Evolutionary conservation across 371 early-diverging fungal species (phyloP).

Genomic region (Circinella minor): DNA sequence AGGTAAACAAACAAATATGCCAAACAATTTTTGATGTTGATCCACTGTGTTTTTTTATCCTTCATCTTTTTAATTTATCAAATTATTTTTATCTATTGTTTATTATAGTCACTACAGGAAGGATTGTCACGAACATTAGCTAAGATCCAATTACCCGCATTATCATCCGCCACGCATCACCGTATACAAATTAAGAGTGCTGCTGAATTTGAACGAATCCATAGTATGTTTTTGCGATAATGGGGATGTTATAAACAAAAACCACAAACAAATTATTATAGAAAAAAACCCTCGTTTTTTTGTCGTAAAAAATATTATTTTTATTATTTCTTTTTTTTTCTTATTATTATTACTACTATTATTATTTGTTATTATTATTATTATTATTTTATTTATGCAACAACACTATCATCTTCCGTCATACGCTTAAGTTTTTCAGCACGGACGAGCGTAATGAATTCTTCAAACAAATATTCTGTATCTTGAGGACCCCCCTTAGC

Average conservation of each 20-base stretch:
- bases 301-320: neutral
- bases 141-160: constrained; percentile 27
- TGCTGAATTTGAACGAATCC: constrained; percentile 42
- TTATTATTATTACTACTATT: neutral
- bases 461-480: constrained; percentile 86
- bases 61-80: neutral
- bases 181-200: constrained; percentile 36
- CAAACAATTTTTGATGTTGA: neutral
- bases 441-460: constrained; percentile 48
- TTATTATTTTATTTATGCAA: neutral
- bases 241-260: neutral
- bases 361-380: neutral
- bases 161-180: constrained; percentile 18
- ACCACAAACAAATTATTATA: neutral
- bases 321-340: no score
- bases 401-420: neutral
- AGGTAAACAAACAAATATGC: neutral
- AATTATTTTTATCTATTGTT: neutral
- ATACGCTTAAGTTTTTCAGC: constrained; percentile 17
- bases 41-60: neutral
- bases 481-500: constrained; percentile 95
- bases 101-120: neutral
- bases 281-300: neutral
- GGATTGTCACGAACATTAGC: constrained; percentile 18
- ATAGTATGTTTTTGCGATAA: constrained; percentile 40